A percentile compares a stretch with the other conserved stretches of the same genome.
Conservation (phyloP, 805 yeast genomes). For the Candida sithepensis region DNA sequence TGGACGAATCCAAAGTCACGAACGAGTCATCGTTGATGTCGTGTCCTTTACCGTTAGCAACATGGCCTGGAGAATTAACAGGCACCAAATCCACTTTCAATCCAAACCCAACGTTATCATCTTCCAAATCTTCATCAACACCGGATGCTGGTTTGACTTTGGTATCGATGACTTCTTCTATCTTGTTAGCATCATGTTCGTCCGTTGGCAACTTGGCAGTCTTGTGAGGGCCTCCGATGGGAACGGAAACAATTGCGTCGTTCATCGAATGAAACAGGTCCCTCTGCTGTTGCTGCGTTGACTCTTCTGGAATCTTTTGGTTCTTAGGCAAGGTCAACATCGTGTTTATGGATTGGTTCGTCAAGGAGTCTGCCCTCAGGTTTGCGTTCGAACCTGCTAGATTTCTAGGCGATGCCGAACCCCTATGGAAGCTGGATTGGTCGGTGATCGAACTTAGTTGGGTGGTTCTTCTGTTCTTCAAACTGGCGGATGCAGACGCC, state of each 20-base stretch:
- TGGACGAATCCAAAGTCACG: constrained; percentile 14
- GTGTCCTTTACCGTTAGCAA: neutral
- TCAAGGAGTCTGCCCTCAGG: constrained; percentile 13
- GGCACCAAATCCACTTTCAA: neutral
- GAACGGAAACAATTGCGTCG: neutral
- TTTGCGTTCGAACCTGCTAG: neutral
- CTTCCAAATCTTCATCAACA: neutral
- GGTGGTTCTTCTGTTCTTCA: constrained; percentile 13
- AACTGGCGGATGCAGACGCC: constrained; percentile 21
- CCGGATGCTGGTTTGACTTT: no score
- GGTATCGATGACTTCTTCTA: neutral
- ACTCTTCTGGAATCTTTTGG: neutral
- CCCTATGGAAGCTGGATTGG: constrained; percentile 15
- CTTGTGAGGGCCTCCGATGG: neutral
- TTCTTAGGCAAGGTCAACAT: constrained; percentile 20
- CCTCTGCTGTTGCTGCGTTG: no score
- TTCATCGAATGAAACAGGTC: neutral
- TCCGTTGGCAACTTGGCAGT: neutral
- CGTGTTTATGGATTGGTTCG: constrained; percentile 22
- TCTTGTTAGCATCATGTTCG: neutral
- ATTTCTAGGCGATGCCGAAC: constrained; percentile 3
- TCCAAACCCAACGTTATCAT: neutral
- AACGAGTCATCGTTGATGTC: constrained; percentile 14
- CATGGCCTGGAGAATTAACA: neutral
- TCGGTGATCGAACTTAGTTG: constrained; percentile 15